phyloP scores from a whole-genome alignment of 768 basidiomycete species.

The Lactarius tabidus region DNA sequence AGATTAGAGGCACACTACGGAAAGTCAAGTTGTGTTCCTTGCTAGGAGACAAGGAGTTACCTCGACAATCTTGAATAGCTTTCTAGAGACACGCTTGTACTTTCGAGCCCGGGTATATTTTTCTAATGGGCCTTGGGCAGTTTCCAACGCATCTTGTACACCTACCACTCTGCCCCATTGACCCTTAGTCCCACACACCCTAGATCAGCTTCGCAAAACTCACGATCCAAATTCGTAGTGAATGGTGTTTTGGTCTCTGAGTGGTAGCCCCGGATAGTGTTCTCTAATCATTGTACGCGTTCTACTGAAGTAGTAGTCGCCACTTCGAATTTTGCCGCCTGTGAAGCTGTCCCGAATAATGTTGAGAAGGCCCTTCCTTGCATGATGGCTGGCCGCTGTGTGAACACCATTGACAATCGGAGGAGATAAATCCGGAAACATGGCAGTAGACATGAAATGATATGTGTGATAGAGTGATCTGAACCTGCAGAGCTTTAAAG shows the following conservation, averaged over 20 bases:
- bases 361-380: neutral
- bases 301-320: neutral
- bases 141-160: neutral
- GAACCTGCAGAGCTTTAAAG: neutral
- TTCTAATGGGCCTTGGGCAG: too few relatives aligned
- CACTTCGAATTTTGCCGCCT: neutral
- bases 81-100: neutral
- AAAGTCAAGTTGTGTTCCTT: neutral
- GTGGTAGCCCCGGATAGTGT: neutral
- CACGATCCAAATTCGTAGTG: neutral
- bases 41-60: neutral
- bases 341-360: neutral
- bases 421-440: neutral
- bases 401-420: neutral
- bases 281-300: neutral
- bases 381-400: neutral
- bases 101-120: neutral
- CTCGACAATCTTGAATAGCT: neutral
- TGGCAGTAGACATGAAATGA: neutral
- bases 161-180: neutral
- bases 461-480: neutral
- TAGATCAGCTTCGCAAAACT: neutral
- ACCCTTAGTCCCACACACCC: neutral
- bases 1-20: neutral
- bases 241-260: too few relatives aligned